These are phyloP conservation scores for Triticum dicoccoides DNA, from an alignment of 176 grass and related monocot species.

Conservation along the genomic window DNA sequence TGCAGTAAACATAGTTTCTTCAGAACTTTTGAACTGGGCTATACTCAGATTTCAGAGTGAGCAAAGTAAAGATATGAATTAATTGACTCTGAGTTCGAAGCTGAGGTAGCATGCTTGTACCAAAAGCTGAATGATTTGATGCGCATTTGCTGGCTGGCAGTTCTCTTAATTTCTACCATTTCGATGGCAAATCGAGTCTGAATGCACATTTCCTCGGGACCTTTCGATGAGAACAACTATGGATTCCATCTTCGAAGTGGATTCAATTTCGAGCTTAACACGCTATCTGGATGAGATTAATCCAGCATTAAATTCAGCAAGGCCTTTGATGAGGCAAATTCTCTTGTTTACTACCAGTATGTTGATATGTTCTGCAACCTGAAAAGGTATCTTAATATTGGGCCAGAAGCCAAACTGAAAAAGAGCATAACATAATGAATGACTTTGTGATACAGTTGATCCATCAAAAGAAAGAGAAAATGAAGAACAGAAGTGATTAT, in stretches of 20 bases:
- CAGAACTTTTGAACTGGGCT: not conserved
- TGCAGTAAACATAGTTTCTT: not conserved
- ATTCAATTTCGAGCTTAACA: conserved; percentile 44
- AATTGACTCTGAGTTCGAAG: not conserved
- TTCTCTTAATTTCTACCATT: not conserved
- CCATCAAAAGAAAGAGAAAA: conserved; percentile 34
- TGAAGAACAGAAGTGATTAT: conserved; percentile 18
- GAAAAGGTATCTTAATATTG: conserved; percentile 56
- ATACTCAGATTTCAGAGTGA: not conserved
- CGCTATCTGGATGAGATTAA: conserved; percentile 27
- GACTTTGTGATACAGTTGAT: conserved; percentile 60
- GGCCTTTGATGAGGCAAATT: conserved; percentile 49
- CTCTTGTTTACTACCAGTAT: conserved; percentile 34
- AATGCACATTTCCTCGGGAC: conserved; percentile 32
- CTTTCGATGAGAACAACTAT: conserved; percentile 53
- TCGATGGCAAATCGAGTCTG: not conserved
- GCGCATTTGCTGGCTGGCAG: not conserved
- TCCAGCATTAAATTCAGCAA: conserved; percentile 31
- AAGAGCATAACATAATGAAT: conserved; percentile 47
- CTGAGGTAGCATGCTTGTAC: not conserved
- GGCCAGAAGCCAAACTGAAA: conserved; percentile 43
- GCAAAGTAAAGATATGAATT: not conserved
- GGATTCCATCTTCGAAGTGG: conserved; percentile 65
- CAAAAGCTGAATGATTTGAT: not conserved
- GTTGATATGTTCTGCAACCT: conserved; percentile 54